Conservation (phyloP, 192 early-diverging fungal species). For the Podochytrium sp. region DNA sequence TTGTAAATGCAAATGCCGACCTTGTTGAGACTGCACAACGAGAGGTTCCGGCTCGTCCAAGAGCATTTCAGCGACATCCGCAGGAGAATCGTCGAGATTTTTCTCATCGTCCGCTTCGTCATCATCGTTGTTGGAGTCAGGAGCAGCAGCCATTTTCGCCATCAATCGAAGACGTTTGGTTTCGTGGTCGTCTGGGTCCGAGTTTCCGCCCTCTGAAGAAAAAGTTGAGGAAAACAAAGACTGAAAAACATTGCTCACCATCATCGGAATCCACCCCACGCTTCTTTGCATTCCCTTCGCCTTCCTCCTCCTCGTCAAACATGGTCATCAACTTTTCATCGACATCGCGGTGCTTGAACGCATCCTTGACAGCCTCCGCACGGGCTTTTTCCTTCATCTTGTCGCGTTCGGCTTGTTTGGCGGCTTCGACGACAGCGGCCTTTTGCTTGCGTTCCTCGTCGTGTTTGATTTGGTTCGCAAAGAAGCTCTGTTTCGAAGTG, state of each 20-base stretch:
- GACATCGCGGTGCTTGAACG: neutral
- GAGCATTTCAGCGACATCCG: neutral
- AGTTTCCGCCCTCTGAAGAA: neutral
- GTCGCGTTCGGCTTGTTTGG: neutral
- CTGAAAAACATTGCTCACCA: neutral
- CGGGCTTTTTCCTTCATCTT: neutral
- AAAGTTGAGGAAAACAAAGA: neutral
- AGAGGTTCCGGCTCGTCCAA: neutral
- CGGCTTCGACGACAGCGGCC: neutral
- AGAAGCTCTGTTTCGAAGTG: neutral
- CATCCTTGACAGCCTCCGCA: slow-evolving; percentile 8
- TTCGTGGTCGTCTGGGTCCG: slow-evolving; percentile 24
- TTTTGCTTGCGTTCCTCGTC: slow-evolving; percentile 16
- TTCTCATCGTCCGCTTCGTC: neutral
- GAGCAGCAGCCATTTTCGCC: neutral
- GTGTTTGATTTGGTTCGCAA: slow-evolving; percentile 18
- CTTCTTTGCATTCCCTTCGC: neutral
- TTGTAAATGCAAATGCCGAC: too few species aligned
- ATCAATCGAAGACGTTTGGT: slow-evolving; percentile 8
- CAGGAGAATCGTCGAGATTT: neutral
- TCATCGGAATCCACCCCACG: neutral
- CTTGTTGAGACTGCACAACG: too few species aligned
- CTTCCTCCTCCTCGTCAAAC: slow-evolving; percentile 26
- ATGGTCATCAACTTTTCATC: slow-evolving; percentile 13
- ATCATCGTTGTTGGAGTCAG: neutral